Evolutionary conservation across 345 rosid genomes (phyloP), one percentile per base, ranked within the genome.

Genomic region (Eucalyptus decipiens): DNA sequence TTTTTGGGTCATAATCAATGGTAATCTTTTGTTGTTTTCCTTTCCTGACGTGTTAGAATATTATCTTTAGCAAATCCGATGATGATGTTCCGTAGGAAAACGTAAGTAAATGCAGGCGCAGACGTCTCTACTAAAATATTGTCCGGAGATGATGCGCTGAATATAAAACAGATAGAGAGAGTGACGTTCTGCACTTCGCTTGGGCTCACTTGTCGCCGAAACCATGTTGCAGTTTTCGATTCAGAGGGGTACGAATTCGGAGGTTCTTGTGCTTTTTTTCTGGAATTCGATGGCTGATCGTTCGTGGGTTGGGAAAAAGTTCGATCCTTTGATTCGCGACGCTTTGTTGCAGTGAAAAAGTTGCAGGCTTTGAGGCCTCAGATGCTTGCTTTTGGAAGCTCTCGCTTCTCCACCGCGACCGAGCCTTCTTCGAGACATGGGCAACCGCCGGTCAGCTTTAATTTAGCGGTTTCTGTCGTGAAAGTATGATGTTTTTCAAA

Each of bases 321-420:
- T 30, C 24, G 62, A 56, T 18, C 28, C 87, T 88, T 88, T 42
- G 28, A 52, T 87, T 86, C 43, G 6, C 32, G 45, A 34, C 47
- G 62, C 43, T 87, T n/a, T 58, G 11, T 86, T 91, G 87, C 94
- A 97, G 99, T 90, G 94, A 94, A 92, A 91, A 94, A 91, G 91
- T 88, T 94, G 45, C 90, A 87, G 90, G 91, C 91, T 87, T 92
- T 93, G 89, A 94, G 95, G 88, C 93, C 96, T 87, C 93, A 86
- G 89, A 85, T 94, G 87, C 90, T 93, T 37, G 92, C 91, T 76
- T 87, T 89, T 58, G 86, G 94, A 3, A 90, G 60, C 88, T 90
- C 88, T 87, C 92, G 85, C 67, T 92, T 91, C 91, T 93, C 99
- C 56, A 94, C 98, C 12, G 96, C 95, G 4, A 86, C 95, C 76